Conservation (phyloP, 75 land plant species). For the Larix kaempferi region DNA sequence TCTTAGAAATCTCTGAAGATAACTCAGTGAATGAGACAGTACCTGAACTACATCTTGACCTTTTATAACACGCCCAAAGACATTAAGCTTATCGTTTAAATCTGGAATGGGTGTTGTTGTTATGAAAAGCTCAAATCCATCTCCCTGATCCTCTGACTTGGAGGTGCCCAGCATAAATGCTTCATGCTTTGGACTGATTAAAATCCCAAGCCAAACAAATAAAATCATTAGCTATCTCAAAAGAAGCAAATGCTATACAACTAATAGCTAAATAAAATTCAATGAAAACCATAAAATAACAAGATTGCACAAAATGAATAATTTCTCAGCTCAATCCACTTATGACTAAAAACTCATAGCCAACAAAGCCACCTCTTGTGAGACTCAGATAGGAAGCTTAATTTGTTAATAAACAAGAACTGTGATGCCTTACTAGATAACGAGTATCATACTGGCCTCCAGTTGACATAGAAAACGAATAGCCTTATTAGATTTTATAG, state of each 20-base stretch:
- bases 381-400: not conserved
- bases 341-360: not conserved
- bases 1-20: not conserved
- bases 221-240: not conserved
- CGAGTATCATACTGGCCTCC: not conserved
- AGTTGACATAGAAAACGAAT: not conserved
- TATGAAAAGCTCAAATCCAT: conserved; percentile 78
- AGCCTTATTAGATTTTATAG: not conserved
- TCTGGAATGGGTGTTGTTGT: conserved; percentile 94
- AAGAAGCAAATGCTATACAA: too few relatives aligned
- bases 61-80: conserved; percentile 88
- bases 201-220: not conserved
- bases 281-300: not conserved
- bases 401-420: not conserved
- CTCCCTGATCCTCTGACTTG: conserved; percentile 41
- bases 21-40: conserved; percentile 1
- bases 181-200: conserved; percentile 84
- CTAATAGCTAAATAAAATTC: not conserved
- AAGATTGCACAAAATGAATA: not conserved
- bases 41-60: conserved; percentile 98
- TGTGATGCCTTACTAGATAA: not conserved
- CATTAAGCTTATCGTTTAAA: conserved; percentile 69
- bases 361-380: not conserved
- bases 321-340: not conserved
- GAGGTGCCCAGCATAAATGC: conserved; percentile 96